Evolutionary conservation across 2,329 filamentous ascomycete species (phyloP), one percentile per base, ranked within the genome.

Genomic region (Ustulina deusta): DNA sequence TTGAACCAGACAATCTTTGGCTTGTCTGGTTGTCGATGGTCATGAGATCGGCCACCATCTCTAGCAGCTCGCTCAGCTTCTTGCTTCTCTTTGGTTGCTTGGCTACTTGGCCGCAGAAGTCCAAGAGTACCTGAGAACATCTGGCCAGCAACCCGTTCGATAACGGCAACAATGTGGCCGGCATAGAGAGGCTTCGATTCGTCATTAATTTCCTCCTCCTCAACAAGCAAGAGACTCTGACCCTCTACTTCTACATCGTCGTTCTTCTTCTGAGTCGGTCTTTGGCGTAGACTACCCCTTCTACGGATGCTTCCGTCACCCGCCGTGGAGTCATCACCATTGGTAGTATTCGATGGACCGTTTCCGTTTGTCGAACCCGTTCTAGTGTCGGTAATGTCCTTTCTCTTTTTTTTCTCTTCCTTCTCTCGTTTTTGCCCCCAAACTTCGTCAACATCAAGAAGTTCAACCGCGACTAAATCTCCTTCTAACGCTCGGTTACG

Each of bases 1-100:
- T 99, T 99, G 85, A 99, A 99, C 96, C 96, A 99, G 48, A 99
- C 96, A 82, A 99, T 99, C 89, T 99, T 99, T 71, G 96, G 96
- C 83, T 97, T 97, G 72, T 99, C 96, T 79, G 97, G 94, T 71
- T 93, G 89, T 61, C 94, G 93, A 72, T 91, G 90, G 69, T 94
- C 93, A 72, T 96, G 90, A 61, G 90, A 88, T 70, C 91, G 90
- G 61, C 83, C 87, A 70, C 94, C 95, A 78, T 98, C 95, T 74
- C 95, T 91, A 74, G 94, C 94, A 73, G 93, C 91, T 71, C 96
- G 90, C 84, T 99, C 96, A 51, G 96, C 96, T 80, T 99, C 96
- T 80, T 99, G 96, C 84, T 98, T 98, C 84, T 99, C 96, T 84
- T 98, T 99, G 64, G 96, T 99, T 58, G 96, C 96, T 83, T 98